Evolutionary conservation across 1,284 basidiomycete genomes (phyloP).

Genomic region (Cystobasidiaceae sp.): DNA sequence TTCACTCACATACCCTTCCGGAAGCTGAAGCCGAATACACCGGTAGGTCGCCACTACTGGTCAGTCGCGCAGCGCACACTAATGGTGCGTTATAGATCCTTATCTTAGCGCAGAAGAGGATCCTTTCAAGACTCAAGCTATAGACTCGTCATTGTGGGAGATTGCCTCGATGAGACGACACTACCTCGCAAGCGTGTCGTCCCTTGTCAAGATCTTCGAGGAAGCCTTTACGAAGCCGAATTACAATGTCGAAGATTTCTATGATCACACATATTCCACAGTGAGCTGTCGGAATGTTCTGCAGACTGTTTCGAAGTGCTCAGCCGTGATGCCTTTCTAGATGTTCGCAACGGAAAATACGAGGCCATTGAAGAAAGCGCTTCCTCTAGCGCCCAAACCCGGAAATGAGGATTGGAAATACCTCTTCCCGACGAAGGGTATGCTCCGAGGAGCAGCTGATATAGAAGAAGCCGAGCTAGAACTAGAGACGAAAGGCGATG

Average conservation of each 20-base stretch:
- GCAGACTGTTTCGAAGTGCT: too few species aligned
- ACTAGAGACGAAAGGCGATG: conserved; percentile 15
- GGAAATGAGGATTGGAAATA: background rate
- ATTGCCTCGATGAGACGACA: conserved; percentile 72
- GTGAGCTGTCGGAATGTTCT: conserved; percentile 54
- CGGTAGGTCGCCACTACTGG: background rate
- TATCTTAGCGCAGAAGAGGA: conserved; percentile 65
- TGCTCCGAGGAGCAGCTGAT: background rate
- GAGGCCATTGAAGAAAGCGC: conserved; percentile 73
- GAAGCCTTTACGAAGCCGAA: conserved; percentile 89
- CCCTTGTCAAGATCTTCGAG: conserved; percentile 75
- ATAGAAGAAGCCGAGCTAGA: conserved; percentile 2
- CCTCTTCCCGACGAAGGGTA: background rate
- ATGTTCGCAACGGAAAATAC: conserved; percentile 81
- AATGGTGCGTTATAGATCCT: conserved; percentile 55
- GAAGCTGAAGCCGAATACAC: conserved; percentile 5
- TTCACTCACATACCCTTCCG: conserved; percentile 56
- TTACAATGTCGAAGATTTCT: conserved; percentile 90
- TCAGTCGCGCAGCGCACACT: background rate
- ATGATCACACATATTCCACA: conserved; percentile 91
- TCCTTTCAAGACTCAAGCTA: conserved; percentile 70
- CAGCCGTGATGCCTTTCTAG: conserved; percentile 51
- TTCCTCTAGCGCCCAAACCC: conserved; percentile 52
- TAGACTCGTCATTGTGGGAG: conserved; percentile 90
- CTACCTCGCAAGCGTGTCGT: conserved; percentile 77